Evolutionary conservation across 2,329 filamentous ascomycete species (phyloP).

Genomic region (Madurella fahalii): DNA sequence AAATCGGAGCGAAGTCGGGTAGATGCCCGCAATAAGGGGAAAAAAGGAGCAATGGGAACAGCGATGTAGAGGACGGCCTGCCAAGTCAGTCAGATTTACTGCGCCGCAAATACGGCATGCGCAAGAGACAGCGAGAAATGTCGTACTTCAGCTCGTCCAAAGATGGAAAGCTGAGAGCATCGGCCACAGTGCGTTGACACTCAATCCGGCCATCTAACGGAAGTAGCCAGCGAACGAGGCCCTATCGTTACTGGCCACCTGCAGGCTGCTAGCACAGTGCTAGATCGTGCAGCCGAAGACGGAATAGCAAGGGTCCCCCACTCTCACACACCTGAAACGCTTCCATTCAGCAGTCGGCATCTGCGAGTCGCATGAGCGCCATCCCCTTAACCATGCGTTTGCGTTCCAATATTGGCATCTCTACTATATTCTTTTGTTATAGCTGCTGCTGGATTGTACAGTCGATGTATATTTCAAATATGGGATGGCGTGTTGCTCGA

Average conservation of each 20-base stretch:
- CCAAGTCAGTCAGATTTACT: neutral
- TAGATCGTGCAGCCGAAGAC: too few species aligned
- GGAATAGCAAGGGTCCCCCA: neutral
- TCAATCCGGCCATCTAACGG: constrained; percentile 4
- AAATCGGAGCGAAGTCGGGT: too few species aligned
- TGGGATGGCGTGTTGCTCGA: too few species aligned
- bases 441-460: too few species aligned
- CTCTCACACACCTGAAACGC: constrained; percentile 8
- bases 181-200: constrained; percentile 5
- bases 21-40: neutral
- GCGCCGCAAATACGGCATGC: neutral
- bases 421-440: too few species aligned
- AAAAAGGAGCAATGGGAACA: neutral
- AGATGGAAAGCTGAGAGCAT: constrained; percentile 17
- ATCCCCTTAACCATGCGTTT: neutral
- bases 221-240: neutral
- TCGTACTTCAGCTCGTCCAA: constrained; percentile 15
- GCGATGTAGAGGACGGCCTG: neutral
- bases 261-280: too few species aligned
- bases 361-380: neutral
- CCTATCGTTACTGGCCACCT: neutral
- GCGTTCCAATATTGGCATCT: too few species aligned
- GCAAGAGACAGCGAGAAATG: neutral
- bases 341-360: neutral
- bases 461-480: too few species aligned